Percentiles rank a stretch among this genome's conserved stretches.
These are phyloP conservation scores for Hyaloperonospora arabidopsidis DNA, from an alignment of 352 stramenopile species.

Conservation along the genomic window DNA sequence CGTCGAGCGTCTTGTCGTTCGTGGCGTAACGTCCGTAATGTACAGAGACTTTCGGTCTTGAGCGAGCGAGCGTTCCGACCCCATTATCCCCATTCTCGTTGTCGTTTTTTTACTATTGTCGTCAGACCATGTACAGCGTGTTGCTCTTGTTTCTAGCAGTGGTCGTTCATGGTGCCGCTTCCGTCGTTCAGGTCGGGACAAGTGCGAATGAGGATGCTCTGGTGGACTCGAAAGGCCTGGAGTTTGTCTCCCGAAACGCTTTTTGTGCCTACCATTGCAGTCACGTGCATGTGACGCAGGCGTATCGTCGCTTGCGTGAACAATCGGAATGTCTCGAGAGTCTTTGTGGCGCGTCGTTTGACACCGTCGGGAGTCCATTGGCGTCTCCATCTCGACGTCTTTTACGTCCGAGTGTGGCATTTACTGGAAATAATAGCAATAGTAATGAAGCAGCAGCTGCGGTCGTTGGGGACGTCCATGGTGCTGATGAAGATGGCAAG, in stretches of 20 bases:
- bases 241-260: slow-evolving; percentile 38
- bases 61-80: slow-evolving; percentile 1
- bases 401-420: slow-evolving; percentile 27
- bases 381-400: slow-evolving; percentile 2
- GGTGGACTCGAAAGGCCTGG: slow-evolving; percentile 29
- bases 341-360: slow-evolving; percentile 18
- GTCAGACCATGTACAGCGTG: too few relatives aligned
- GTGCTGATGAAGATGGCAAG: slow-evolving; percentile 31
- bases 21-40: too few relatives aligned
- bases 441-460: slow-evolving; percentile 6
- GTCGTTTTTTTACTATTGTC: too few relatives aligned
- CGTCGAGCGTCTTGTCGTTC: too few relatives aligned
- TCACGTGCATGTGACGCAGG: slow-evolving; percentile 32
- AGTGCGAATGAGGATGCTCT: slow-evolving; percentile 2
- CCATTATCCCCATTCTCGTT: too few relatives aligned
- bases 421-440: slow-evolving; percentile 10
- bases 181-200: too few relatives aligned
- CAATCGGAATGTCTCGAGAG: slow-evolving; percentile 30
- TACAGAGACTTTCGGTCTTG: slow-evolving; percentile 24
- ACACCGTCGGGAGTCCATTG: too few relatives aligned
- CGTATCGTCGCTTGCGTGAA: slow-evolving; percentile 32
- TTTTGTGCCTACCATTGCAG: slow-evolving; percentile 65
- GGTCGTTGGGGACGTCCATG: slow-evolving; percentile 30
- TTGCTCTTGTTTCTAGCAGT: too few relatives aligned
- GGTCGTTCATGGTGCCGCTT: too few relatives aligned